Evolutionary conservation across 2,329 filamentous ascomycete species (phyloP).

Genomic region (Xylaria arbuscula): DNA sequence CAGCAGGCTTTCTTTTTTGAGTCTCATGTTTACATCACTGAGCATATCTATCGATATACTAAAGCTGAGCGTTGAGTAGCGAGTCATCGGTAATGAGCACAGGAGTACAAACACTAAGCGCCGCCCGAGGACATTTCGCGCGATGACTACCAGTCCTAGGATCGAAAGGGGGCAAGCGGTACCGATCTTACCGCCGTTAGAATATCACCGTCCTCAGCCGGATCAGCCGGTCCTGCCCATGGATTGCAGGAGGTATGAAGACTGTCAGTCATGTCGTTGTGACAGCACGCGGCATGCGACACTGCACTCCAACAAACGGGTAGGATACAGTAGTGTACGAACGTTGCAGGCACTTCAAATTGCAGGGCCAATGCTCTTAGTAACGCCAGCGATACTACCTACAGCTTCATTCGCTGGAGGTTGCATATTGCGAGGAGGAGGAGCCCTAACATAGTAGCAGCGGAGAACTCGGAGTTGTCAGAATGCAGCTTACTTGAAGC

Average conservation of each 20-base stretch:
- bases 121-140: background rate
- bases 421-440: constrained; percentile 1
- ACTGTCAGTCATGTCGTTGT: constrained; percentile 17
- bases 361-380: constrained; percentile 19
- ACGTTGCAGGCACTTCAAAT: constrained; percentile 9
- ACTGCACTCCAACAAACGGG: background rate
- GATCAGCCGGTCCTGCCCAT: constrained; percentile 15
- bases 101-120: constrained; percentile 1
- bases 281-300: constrained; percentile 18
- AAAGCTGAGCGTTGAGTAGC: background rate
- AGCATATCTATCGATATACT: background rate
- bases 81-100: background rate
- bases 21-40: background rate
- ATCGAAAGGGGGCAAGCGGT: background rate
- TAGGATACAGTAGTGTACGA: constrained; percentile 1
- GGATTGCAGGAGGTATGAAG: constrained; percentile 11
- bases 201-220: constrained; percentile 13
- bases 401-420: constrained; percentile 7
- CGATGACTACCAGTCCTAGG: background rate
- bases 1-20: background rate
- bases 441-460: constrained; percentile 10
- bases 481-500: constrained; percentile 25
- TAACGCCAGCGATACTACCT: constrained; percentile 5
- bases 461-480: constrained; percentile 24
- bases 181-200: constrained; percentile 11